Conservation (phyloP, 306 rosid genomes). For the Psophocarpus tetragonolobus region DNA sequence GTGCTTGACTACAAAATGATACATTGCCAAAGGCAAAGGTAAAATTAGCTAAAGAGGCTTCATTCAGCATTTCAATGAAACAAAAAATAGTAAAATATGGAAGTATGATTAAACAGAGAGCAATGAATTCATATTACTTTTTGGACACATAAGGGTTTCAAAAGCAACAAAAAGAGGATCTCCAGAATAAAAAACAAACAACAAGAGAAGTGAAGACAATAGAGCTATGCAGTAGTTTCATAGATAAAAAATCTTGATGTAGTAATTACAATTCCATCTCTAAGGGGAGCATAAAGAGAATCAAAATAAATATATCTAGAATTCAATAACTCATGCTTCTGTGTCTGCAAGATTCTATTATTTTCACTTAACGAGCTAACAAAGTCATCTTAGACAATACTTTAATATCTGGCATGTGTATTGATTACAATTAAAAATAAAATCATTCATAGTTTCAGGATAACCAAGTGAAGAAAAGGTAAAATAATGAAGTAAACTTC, state of each 20-base stretch:
- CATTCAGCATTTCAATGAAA: not conserved
- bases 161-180: not conserved
- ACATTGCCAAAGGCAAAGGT: slow-evolving; percentile 5
- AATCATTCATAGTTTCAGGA: not conserved
- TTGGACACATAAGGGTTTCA: not conserved
- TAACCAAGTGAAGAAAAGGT: not conserved
- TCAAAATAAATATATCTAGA: not conserved
- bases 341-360: not conserved
- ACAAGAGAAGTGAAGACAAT: not conserved
- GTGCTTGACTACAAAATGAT: not conserved
- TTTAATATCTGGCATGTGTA: not conserved
- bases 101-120: not conserved
- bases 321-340: slow-evolving; percentile 7
- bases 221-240: not conserved
- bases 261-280: not conserved
- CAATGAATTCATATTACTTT: not conserved
- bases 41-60: not conserved
- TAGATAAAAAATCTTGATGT: not conserved
- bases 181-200: not conserved
- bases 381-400: not conserved
- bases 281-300: not conserved
- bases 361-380: not conserved
- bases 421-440: slow-evolving; percentile 9
- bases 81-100: not conserved
- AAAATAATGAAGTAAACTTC: not conserved